phyloP scores from a whole-genome alignment of 2,329 filamentous ascomycete genomes.

The Calonectria pauciramosa region DNA sequence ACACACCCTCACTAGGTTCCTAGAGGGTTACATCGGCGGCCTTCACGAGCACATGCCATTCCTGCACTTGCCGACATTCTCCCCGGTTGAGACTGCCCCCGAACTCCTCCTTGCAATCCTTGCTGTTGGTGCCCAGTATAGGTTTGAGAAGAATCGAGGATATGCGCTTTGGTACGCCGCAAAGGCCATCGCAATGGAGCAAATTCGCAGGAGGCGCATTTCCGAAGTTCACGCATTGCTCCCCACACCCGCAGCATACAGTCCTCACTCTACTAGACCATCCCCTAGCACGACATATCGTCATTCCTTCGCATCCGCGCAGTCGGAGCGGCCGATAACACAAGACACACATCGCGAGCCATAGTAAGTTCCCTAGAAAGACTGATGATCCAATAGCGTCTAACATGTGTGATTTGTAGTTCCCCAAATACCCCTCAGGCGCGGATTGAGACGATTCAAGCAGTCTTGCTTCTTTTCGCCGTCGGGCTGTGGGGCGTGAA shows the following conservation, averaged over 20 bases:
- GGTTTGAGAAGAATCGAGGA: slow-evolving; percentile 71
- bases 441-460: slow-evolving; percentile 75
- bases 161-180: slow-evolving; percentile 74
- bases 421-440: slow-evolving; percentile 72
- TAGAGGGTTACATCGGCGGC: slow-evolving; percentile 78
- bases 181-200: slow-evolving; percentile 69
- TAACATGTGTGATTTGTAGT: slow-evolving; percentile 49
- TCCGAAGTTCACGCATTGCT: slow-evolving; percentile 69
- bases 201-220: slow-evolving; percentile 69
- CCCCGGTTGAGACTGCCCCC: slow-evolving; percentile 73
- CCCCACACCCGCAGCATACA: slow-evolving; percentile 70
- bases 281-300: slow-evolving; percentile 70
- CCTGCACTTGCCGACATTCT: slow-evolving; percentile 76
- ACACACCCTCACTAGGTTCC: slow-evolving; percentile 76
- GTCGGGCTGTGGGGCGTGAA: slow-evolving; percentile 74
- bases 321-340: slow-evolving; percentile 68
- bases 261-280: slow-evolving; percentile 70
- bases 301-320: slow-evolving; percentile 71
- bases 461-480: slow-evolving; percentile 71
- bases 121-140: slow-evolving; percentile 77
- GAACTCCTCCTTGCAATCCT: slow-evolving; percentile 78
- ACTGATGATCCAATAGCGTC: neutral
- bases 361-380: slow-evolving; percentile 61
- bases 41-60: slow-evolving; percentile 73
- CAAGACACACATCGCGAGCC: slow-evolving; percentile 72